These are phyloP conservation scores for Bromus sterilis DNA, from an alignment of 176 grass and related monocot species.

Conservation along the genomic window DNA sequence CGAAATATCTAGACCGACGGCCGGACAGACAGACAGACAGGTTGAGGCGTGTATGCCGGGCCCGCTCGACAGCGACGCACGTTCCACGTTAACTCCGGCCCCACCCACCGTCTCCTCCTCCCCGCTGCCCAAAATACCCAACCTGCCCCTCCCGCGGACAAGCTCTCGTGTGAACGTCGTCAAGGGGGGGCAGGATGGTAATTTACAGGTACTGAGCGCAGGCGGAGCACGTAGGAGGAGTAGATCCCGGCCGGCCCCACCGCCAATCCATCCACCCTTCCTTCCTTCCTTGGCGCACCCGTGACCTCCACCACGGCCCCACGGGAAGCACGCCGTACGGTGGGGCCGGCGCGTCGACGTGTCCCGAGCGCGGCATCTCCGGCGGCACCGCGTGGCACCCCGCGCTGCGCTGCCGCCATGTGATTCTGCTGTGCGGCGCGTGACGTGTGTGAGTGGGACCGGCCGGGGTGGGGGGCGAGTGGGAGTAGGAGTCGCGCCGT, in stretches of 20 bases:
- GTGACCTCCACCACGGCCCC: too few relatives aligned
- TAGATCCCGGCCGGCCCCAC: neutral
- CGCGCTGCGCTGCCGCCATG: neutral
- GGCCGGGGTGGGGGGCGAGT: neutral
- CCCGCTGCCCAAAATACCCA: too few relatives aligned
- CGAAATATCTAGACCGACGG: too few relatives aligned
- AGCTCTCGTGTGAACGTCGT: too few relatives aligned
- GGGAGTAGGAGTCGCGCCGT: neutral
- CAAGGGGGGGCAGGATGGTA: neutral
- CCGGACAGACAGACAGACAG: too few relatives aligned
- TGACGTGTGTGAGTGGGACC: neutral
- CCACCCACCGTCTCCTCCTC: too few relatives aligned
- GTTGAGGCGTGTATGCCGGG: too few relatives aligned
- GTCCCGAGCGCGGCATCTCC: accelerated
- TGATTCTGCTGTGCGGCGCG: neutral
- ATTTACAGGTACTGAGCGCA: neutral
- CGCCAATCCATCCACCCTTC: neutral
- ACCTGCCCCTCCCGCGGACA: too few relatives aligned
- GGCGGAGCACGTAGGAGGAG: neutral
- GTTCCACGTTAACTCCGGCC: too few relatives aligned
- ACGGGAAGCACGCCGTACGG: neutral
- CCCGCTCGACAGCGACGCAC: too few relatives aligned
- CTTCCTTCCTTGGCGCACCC: constrained; percentile 9
- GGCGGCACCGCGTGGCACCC: constrained; percentile 1
- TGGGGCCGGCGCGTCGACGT: neutral